A percentile compares a stretch with the other conserved stretches of the same genome.
phyloP scores from a whole-genome alignment of 352 stramenopile genomes.

The Blastocystis sp. region DNA sequence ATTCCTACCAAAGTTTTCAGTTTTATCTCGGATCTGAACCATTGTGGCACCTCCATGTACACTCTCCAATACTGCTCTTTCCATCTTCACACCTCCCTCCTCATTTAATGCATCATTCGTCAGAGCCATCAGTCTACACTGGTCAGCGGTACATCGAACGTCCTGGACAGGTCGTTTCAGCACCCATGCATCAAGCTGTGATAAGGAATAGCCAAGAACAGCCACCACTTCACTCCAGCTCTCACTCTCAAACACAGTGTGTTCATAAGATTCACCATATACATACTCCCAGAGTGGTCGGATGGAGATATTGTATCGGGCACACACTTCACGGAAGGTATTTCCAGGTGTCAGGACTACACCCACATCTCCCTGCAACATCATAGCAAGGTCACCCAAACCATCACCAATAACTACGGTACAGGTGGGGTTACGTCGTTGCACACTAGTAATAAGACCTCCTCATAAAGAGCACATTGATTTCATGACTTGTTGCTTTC shows the following conservation, averaged over 20 bases:
- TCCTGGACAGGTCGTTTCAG: too few species aligned
- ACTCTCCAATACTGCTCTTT: neutral
- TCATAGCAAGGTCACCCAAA: conserved; percentile 17
- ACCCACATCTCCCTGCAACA: conserved; percentile 3
- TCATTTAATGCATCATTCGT: conserved; percentile 63
- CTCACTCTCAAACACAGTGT: neutral
- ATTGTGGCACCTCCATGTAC: conserved; percentile 56
- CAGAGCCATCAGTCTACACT: conserved; percentile 62
- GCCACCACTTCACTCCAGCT: conserved; percentile 18
- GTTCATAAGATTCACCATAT: neutral
- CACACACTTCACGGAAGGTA: neutral
- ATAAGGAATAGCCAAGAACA: conserved; percentile 10
- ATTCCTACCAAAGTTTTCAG: conserved; percentile 53
- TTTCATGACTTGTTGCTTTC: neutral
- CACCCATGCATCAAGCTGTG: neutral
- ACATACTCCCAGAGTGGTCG: neutral
- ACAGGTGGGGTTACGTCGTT: neutral
- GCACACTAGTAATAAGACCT: neutral
- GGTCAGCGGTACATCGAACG: neutral
- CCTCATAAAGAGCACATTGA: neutral
- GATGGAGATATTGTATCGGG: neutral
- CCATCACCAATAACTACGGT: conserved; percentile 6
- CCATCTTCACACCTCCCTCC: conserved; percentile 41
- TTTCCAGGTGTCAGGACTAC: neutral
- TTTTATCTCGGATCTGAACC: conserved; percentile 66